phyloP scores from a whole-genome alignment of 805 yeast species.

The Candida glaebosa region DNA sequence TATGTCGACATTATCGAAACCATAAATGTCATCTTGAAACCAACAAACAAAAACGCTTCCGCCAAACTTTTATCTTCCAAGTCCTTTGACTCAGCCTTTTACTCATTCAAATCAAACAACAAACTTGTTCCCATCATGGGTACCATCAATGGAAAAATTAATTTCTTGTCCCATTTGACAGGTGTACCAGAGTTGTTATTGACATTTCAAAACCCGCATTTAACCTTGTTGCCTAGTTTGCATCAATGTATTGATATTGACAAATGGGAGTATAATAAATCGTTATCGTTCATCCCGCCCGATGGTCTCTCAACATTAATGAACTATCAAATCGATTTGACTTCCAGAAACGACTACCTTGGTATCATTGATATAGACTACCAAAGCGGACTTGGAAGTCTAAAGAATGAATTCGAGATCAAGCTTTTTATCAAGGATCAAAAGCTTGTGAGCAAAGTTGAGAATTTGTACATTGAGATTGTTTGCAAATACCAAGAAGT shows the following conservation, averaged over 20 bases:
- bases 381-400: constrained; percentile 48
- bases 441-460: constrained; percentile 30
- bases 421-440: constrained; percentile 41
- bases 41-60: constrained; percentile 15
- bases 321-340: constrained; percentile 59
- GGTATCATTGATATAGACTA: constrained; percentile 52
- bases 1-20: constrained; percentile 78
- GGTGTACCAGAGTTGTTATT: constrained; percentile 75
- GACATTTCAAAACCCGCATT: constrained; percentile 42
- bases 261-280: constrained; percentile 42
- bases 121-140: constrained; percentile 45
- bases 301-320: constrained; percentile 70
- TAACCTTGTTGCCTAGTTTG: constrained; percentile 54
- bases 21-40: constrained; percentile 50
- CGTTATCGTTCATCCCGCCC: constrained; percentile 77
- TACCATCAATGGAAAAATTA: constrained; percentile 58
- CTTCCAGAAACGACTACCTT: constrained; percentile 21
- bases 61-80: constrained; percentile 11
- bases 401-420: constrained; percentile 61
- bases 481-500: constrained; percentile 12
- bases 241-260: constrained; percentile 65
- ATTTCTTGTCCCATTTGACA: constrained; percentile 64
- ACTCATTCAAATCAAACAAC: constrained; percentile 11
- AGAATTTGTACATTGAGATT: constrained; percentile 27
- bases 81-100: constrained; percentile 29